phyloP scores from a whole-genome alignment of 2,329 filamentous ascomycete species.

The Tolypocladium amazonense region DNA sequence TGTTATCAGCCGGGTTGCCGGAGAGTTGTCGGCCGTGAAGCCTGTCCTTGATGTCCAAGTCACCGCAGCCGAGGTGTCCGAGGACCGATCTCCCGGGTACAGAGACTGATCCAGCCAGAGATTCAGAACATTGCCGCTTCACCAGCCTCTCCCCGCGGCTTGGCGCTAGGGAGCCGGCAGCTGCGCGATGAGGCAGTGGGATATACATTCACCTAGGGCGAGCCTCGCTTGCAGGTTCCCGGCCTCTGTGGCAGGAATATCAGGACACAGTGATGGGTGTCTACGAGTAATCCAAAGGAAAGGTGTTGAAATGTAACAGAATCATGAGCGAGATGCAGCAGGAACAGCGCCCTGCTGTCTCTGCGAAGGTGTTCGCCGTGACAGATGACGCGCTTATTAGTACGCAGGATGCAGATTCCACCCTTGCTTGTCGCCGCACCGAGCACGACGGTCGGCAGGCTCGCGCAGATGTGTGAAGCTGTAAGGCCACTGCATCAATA shows the following conservation, averaged over 20 bases:
- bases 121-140: background rate
- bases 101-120: background rate
- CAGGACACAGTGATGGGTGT: background rate
- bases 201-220: slow-evolving; percentile 19
- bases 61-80: background rate
- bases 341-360: background rate
- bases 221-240: background rate
- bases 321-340: background rate
- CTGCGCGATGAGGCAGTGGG: slow-evolving; percentile 6
- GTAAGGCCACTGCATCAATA: background rate
- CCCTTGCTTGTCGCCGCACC: background rate
- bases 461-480: background rate
- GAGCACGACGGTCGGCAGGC: background rate
- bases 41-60: background rate
- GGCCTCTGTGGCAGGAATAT: background rate
- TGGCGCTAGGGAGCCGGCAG: background rate
- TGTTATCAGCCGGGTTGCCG: slow-evolving; percentile 16
- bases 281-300: background rate
- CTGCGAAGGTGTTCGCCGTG: background rate
- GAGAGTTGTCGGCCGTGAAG: slow-evolving; percentile 15
- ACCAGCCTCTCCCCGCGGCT: background rate
- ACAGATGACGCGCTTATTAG: background rate
- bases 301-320: background rate
- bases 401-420: background rate
- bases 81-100: background rate